These are phyloP conservation scores for Strigomonas culicis DNA, from an alignment of 208 protist genomes.

Conservation along the genomic window DNA sequence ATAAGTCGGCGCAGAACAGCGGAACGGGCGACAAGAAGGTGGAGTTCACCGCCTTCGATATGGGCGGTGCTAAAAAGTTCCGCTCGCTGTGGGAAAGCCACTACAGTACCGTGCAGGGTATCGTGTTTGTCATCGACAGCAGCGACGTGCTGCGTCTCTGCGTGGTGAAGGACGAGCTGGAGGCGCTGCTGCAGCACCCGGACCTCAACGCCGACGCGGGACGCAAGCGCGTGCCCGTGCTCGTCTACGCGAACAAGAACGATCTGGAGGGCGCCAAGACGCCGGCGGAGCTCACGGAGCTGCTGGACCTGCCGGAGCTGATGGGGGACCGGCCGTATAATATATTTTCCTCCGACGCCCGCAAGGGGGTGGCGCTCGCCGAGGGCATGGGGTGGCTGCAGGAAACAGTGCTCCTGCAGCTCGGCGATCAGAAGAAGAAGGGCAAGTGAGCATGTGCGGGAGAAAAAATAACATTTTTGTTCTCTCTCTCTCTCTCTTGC, in stretches of 20 bases:
- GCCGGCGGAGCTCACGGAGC: slow-evolving; percentile 70
- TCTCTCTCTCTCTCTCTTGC: slow-evolving; percentile 4
- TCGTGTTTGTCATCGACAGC: slow-evolving; percentile 95
- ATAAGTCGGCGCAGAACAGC: background rate
- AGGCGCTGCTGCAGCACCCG: slow-evolving; percentile 68
- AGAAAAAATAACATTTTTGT: slow-evolving; percentile 9
- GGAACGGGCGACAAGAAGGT: slow-evolving; percentile 58
- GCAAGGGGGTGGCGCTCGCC: slow-evolving; percentile 53
- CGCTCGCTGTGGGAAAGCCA: slow-evolving; percentile 96
- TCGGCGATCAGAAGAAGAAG: slow-evolving; percentile 23
- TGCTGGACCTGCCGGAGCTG: slow-evolving; percentile 65
- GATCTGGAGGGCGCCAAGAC: slow-evolving; percentile 84
- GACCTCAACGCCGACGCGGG: slow-evolving; percentile 28
- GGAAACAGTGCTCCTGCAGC: slow-evolving; percentile 32
- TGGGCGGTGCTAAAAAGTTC: slow-evolving; percentile 98
- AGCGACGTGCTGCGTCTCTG: slow-evolving; percentile 81
- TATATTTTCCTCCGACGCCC: slow-evolving; percentile 78
- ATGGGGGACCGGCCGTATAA: slow-evolving; percentile 78
- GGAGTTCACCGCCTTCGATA: slow-evolving; percentile 98
- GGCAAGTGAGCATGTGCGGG: slow-evolving; percentile 15
- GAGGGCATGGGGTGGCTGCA: slow-evolving; percentile 80
- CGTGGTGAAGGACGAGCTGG: slow-evolving; percentile 84
- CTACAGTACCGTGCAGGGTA: slow-evolving; percentile 92
- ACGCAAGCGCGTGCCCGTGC: slow-evolving; percentile 51
- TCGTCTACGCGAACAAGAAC: slow-evolving; percentile 93